Evolutionary conservation across 2,329 filamentous ascomycete species (phyloP).

Genomic region (Gaeumannomyces sp.): DNA sequence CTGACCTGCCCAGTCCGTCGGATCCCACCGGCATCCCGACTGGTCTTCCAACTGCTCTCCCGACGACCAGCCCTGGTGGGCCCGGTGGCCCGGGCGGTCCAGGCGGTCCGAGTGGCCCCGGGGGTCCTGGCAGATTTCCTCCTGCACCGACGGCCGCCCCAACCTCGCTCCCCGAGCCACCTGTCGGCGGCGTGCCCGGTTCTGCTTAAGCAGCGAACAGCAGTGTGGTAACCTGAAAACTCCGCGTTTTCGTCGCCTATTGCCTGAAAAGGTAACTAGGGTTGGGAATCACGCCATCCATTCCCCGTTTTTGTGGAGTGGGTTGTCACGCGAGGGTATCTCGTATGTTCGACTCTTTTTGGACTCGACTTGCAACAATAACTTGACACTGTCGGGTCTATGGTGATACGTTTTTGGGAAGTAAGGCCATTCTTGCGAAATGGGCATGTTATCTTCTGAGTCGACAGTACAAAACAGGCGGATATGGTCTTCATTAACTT

Average conservation of each 20-base stretch:
- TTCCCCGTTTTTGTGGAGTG: too few species aligned
- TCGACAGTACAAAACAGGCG: background rate
- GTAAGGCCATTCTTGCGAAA: too few species aligned
- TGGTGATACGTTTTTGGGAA: background rate
- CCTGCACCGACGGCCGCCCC: background rate
- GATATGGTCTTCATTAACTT: background rate
- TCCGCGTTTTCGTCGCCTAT: too few species aligned
- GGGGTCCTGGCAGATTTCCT: background rate
- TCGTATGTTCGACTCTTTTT: background rate
- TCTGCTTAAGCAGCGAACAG: background rate
- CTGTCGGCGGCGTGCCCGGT: too few species aligned
- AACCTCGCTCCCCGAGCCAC: too few species aligned
- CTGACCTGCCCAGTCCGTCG: too few species aligned
- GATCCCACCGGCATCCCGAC: background rate
- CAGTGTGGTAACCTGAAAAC: too few species aligned
- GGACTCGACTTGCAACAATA: background rate
- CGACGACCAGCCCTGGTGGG: too few species aligned
- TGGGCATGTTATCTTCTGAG: background rate
- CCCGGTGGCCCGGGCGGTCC: too few species aligned
- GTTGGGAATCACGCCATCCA: too few species aligned
- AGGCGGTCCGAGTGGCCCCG: too few species aligned
- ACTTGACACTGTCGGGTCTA: background rate
- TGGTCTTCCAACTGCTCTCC: background rate
- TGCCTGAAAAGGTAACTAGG: too few species aligned
- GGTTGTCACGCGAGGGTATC: background rate